Conservation (phyloP, 2,329 filamentous ascomycete genomes). For the Exophiala sideris region DNA sequence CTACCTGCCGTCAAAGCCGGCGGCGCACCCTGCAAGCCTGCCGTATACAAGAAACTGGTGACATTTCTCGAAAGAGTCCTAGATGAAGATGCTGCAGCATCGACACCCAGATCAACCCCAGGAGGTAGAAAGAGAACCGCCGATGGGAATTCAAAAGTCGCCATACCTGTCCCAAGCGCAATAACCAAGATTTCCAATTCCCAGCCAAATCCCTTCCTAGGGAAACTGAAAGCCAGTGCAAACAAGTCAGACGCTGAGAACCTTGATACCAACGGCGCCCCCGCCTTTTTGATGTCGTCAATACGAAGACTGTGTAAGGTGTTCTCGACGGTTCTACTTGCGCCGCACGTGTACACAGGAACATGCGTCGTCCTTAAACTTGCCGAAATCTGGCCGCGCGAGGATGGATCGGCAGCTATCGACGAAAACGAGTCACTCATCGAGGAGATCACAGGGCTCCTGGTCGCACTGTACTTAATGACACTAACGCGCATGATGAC, state of each 20-base stretch:
- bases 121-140: constrained; percentile 25
- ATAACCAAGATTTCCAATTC: constrained; percentile 37
- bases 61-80: constrained; percentile 73
- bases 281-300: constrained; percentile 66
- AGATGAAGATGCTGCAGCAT: constrained; percentile 37
- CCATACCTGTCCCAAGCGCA: constrained; percentile 25
- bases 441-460: constrained; percentile 37
- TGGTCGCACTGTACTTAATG: constrained; percentile 45
- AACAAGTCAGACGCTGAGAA: constrained; percentile 13
- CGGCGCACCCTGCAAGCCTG: constrained; percentile 72
- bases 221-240: constrained; percentile 14
- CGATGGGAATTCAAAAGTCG: constrained; percentile 20
- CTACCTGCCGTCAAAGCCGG: constrained; percentile 68
- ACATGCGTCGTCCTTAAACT: constrained; percentile 56
- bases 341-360: constrained; percentile 71
- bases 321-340: constrained; percentile 59
- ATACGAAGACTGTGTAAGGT: constrained; percentile 64
- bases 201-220: constrained; percentile 12
- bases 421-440: constrained; percentile 44
- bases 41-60: constrained; percentile 81
- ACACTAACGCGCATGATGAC: constrained; percentile 37
- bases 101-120: constrained; percentile 35
- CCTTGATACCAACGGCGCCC: constrained; percentile 38
- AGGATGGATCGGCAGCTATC: constrained; percentile 37
- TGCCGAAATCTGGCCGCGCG: constrained; percentile 40